Conservation (phyloP, 2,329 filamentous ascomycete species). For the Mollisia scopiformis region DNA sequence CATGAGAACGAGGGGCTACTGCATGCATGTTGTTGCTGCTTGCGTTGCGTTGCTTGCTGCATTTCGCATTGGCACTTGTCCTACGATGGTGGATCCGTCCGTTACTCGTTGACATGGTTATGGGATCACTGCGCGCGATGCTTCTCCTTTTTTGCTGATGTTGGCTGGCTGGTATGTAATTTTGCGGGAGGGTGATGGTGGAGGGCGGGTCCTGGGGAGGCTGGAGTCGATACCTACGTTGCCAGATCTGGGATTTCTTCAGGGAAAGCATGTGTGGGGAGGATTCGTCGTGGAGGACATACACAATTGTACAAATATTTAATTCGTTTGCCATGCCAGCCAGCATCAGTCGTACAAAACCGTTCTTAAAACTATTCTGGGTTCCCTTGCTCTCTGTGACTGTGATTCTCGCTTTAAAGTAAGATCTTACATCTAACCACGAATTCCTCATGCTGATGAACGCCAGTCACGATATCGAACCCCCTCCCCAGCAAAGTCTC, state of each 20-base stretch:
- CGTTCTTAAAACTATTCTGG: slow-evolving; percentile 19
- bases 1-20: background rate
- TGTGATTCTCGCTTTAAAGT: background rate
- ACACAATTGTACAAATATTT: slow-evolving; percentile 38
- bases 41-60: slow-evolving; percentile 26
- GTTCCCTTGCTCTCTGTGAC: background rate
- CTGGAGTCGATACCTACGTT: slow-evolving; percentile 7
- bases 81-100: slow-evolving; percentile 19
- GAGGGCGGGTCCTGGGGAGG: slow-evolving; percentile 20
- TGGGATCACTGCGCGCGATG: slow-evolving; percentile 16
- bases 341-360: slow-evolving; percentile 32
- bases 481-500: too few relatives aligned
- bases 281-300: slow-evolving; percentile 10
- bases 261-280: slow-evolving; percentile 28
- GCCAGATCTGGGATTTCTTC: slow-evolving; percentile 24
- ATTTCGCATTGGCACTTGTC: slow-evolving; percentile 20
- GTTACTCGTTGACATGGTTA: slow-evolving; percentile 9
- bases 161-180: slow-evolving; percentile 38
- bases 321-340: slow-evolving; percentile 35
- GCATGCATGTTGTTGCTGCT: slow-evolving; percentile 12
- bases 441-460: background rate
- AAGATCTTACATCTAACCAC: background rate
- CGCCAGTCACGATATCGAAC: too few relatives aligned
- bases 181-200: slow-evolving; percentile 12
- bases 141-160: slow-evolving; percentile 22